Evolutionary conservation across 2,329 filamentous ascomycete genomes (phyloP).

Genomic region (Neonectria coccinea): DNA sequence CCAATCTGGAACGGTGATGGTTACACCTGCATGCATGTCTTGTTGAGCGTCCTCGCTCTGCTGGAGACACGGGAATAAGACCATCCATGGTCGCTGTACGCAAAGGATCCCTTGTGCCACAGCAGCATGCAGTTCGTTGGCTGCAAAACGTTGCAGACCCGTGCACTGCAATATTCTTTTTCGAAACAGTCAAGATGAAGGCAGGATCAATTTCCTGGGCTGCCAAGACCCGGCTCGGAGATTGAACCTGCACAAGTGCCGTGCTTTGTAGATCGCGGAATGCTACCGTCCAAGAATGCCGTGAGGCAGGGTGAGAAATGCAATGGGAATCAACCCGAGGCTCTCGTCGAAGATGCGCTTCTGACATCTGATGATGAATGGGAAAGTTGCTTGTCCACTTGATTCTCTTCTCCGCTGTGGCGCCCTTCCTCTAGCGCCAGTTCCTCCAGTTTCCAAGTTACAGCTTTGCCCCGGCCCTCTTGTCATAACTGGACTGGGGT

Average conservation of each 20-base stretch:
- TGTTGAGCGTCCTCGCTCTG: background rate
- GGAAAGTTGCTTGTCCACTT: background rate
- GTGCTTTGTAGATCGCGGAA: background rate
- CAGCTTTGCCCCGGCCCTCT: background rate
- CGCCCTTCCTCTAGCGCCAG: background rate
- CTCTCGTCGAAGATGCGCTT: background rate
- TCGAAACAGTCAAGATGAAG: background rate
- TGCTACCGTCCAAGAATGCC: background rate
- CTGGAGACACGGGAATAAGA: background rate
- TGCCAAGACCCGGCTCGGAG: slow-evolving; percentile 13
- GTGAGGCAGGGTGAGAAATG: too few species aligned
- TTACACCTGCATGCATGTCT: background rate
- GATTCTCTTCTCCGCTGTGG: background rate
- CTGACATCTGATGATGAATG: slow-evolving; percentile 1
- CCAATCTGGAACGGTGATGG: background rate
- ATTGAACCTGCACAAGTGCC: slow-evolving; percentile 6
- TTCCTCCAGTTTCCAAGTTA: slow-evolving; percentile 1
- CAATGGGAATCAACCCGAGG: background rate
- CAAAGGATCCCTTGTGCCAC: background rate
- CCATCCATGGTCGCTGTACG: background rate
- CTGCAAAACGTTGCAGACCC: background rate
- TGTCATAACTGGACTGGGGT: background rate
- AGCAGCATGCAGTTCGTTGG: background rate
- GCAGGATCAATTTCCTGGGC: background rate
- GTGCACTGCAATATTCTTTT: background rate